Percentiles rank a stretch among this genome's conserved stretches.
Evolutionary conservation across 768 basidiomycete species (phyloP).

Genomic region (Kwoniella europaea): DNA sequence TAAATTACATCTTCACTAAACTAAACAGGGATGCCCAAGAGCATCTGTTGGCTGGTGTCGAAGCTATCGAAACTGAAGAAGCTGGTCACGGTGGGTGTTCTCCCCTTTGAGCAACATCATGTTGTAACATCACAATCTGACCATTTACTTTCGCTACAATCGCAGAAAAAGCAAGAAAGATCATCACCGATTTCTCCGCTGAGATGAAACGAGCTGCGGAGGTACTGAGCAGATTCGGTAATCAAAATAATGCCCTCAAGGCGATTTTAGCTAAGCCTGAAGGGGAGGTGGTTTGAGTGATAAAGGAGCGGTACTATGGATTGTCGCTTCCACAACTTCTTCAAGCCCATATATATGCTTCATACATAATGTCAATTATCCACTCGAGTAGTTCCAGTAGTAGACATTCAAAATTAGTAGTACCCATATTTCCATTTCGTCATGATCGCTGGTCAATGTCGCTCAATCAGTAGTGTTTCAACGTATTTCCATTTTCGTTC

Average conservation of each 20-base stretch:
- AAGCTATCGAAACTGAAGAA: conserved; percentile 36
- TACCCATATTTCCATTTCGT: neutral
- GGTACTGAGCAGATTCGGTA: conserved; percentile 28
- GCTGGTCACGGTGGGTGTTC: conserved; percentile 38
- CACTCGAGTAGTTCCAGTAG: neutral
- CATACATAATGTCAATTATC: neutral
- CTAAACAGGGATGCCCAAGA: conserved; percentile 23
- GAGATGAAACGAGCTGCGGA: conserved; percentile 32
- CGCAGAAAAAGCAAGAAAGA: conserved; percentile 30
- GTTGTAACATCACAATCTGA: neutral
- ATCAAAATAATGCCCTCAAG: neutral
- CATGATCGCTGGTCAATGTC: no score
- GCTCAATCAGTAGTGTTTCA: no score
- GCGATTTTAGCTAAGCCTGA: neutral
- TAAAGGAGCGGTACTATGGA: no score
- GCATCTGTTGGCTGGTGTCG: conserved; percentile 32
- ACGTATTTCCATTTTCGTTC: no score
- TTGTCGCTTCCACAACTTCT: no score
- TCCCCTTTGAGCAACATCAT: neutral
- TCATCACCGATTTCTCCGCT: conserved; percentile 32
- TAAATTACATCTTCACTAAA: conserved; percentile 29
- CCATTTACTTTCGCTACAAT: no score
- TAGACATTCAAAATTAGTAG: neutral
- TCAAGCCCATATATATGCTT: no score
- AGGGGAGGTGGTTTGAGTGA: neutral